Evolutionary conservation across 306 rosid species (phyloP).

Genomic region (Ochetophila trinervis): DNA sequence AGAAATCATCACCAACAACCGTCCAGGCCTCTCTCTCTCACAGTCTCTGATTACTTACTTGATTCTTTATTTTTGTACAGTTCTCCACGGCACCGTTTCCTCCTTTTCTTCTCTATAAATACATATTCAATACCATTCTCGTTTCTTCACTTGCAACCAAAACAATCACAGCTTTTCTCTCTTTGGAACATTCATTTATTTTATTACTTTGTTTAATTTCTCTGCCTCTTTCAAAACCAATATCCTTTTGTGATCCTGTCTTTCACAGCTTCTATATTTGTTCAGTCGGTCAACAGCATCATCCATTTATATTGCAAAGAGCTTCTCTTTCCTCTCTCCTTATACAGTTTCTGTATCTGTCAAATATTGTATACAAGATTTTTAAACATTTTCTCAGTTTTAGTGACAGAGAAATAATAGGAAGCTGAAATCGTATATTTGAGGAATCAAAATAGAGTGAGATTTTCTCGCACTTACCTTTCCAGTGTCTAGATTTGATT

Average conservation of each 20-base stretch:
- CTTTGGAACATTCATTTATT: background rate
- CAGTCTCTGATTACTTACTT: background rate
- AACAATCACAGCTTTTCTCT: background rate
- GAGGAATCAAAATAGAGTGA: too few species aligned
- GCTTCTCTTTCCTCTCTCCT: background rate
- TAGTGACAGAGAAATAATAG: background rate
- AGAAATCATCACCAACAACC: conserved; percentile 8
- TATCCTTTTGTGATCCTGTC: background rate
- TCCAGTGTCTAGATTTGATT: background rate
- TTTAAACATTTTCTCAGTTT: background rate
- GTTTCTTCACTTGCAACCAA: conserved; percentile 8
- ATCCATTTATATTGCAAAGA: background rate
- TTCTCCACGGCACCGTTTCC: background rate
- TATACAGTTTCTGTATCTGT: background rate
- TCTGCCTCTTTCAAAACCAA: background rate
- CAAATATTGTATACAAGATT: background rate
- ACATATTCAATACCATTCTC: background rate
- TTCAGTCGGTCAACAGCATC: background rate
- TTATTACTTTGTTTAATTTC: background rate
- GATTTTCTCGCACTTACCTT: too few species aligned
- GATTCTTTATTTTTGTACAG: conserved; percentile 7
- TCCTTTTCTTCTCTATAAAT: conserved; percentile 28
- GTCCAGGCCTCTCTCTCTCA: background rate
- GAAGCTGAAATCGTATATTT: too few species aligned
- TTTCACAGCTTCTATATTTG: conserved; percentile 7